Percentiles rank a stretch among this genome's conserved stretches.
Evolutionary conservation across 2,329 filamentous ascomycete species (phyloP).

Genomic region (Xylariaceae sp.): DNA sequence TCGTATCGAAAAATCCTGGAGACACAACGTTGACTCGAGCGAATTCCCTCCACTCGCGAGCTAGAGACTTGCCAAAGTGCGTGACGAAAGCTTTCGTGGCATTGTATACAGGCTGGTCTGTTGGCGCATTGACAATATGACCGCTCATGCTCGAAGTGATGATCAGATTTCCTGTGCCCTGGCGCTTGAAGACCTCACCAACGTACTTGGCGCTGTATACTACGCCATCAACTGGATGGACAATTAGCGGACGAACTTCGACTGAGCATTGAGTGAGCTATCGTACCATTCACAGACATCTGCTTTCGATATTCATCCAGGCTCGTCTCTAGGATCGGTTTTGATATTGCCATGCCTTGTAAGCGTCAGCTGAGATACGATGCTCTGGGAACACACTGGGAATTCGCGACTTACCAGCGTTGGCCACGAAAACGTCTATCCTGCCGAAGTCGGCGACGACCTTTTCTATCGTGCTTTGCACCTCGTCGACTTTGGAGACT

Average conservation of each 20-base stretch:
- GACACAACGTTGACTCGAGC: constrained; percentile 56
- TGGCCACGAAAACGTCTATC: constrained; percentile 21
- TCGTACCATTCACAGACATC: constrained; percentile 18
- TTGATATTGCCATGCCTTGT: constrained; percentile 16
- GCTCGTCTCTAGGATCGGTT: constrained; percentile 15
- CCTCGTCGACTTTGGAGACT: constrained; percentile 15
- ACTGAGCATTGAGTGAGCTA: neutral
- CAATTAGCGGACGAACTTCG: constrained; percentile 2
- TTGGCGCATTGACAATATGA: constrained; percentile 50
- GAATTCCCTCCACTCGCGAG: constrained; percentile 56
- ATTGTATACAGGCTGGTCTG: constrained; percentile 57
- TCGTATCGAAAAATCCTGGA: constrained; percentile 53
- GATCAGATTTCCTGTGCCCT: constrained; percentile 22
- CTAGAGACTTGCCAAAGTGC: constrained; percentile 54
- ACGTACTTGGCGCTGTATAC: constrained; percentile 19
- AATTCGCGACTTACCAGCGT: constrained; percentile 11
- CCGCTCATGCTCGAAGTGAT: constrained; percentile 40
- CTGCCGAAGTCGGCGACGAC: constrained; percentile 16
- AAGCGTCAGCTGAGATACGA: neutral
- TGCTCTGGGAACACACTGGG: neutral
- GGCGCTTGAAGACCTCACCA: constrained; percentile 20
- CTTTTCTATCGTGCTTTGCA: constrained; percentile 13
- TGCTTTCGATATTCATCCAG: constrained; percentile 18
- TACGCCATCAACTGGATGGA: constrained; percentile 14
- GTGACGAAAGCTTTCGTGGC: constrained; percentile 54